Base-by-base conservation (phyloP, 306 rosid genomes). In the barrel medic (Medicago truncatula) region DNA sequence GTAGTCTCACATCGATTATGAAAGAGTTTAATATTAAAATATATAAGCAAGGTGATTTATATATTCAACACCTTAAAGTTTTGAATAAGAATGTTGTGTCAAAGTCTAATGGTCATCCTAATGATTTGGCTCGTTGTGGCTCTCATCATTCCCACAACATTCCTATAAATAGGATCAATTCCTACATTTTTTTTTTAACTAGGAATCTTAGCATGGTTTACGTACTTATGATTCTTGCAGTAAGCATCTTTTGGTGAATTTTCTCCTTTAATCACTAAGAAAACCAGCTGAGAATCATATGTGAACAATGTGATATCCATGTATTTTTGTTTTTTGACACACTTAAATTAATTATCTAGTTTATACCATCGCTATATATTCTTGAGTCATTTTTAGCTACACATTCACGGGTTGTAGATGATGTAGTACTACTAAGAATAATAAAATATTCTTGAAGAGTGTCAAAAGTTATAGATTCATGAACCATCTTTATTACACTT, bases 381-480 rank as follows among this genome's bases (percentile, higher is more conserved):
- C 69, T 54, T 0, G 0, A 4, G 71, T 39, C n/a, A 47, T 46
- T 46, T 66, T 56, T 54, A 6, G 76, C 1, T 67, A 63, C 70
- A 76, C 58, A 65, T 50, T 73, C 38, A 68, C 39, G 53, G 81
- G 76, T 67, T 53, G 71, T 71, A 38, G 76, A 78, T 54, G 74
- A 20, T 78, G 74, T 25, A 46, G 63, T 71, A 20, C 63, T 20
- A 57, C 52, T 53, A 53, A 46, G 78, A 59, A 53, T 76, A 73
- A 41, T 70, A 44, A 20, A 77, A 68, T 77, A 78, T 63, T 82
- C 75, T 38, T 56, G 13, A 44, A 67, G 40, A 31, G 63, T 11
- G 70, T 59, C 4, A 18, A 78, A 73, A 73, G 43, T 39, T 9
- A 4, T 21, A 31, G 71, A 76, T 44, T 57, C 73, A 59, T 3